phyloP scores from a whole-genome alignment of 2,329 filamentous ascomycete genomes.

The Colletotrichum musicola region DNA sequence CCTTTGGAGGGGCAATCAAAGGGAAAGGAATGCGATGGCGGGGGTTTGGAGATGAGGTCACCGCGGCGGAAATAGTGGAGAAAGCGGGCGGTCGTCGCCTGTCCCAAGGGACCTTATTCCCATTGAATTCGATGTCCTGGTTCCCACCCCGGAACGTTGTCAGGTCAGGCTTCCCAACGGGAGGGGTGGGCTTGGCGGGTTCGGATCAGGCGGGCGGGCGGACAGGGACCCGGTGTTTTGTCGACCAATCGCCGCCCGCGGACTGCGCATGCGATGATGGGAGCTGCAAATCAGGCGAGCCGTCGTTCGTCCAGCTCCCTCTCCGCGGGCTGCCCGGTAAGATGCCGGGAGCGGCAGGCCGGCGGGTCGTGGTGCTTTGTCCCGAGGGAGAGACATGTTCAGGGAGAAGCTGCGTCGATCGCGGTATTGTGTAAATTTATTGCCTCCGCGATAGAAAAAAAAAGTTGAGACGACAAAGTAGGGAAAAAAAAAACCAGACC shows the following conservation, averaged over 20 bases:
- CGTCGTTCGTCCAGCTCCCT: not conserved
- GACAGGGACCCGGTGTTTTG: slow-evolving; percentile 11
- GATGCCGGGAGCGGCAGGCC: slow-evolving; percentile 7
- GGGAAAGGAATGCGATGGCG: slow-evolving; percentile 20
- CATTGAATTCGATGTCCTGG: not conserved
- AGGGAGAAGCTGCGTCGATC: not conserved
- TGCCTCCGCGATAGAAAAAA: slow-evolving; percentile 11
- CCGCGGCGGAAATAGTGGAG: slow-evolving; percentile 24
- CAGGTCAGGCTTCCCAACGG: slow-evolving; percentile 9
- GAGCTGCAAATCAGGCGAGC: not conserved
- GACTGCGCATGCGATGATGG: slow-evolving; percentile 15
- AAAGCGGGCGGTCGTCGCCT: slow-evolving; percentile 3
- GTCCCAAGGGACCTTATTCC: not conserved
- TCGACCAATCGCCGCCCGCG: slow-evolving; percentile 12
- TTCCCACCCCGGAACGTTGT: slow-evolving; percentile 12
- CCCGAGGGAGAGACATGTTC: not conserved
- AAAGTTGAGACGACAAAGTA: not conserved
- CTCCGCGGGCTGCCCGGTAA: slow-evolving; percentile 5
- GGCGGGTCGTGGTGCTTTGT: not conserved
- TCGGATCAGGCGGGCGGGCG: slow-evolving; percentile 16
- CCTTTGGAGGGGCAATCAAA: slow-evolving; percentile 16
- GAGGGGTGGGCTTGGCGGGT: slow-evolving; percentile 4
- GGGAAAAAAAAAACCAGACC: slow-evolving; percentile 10
- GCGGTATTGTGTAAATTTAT: slow-evolving; percentile 22
- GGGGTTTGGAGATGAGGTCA: slow-evolving; percentile 34